Evolutionary conservation across 2,329 filamentous ascomycete genomes (phyloP).

Genomic region (Zasmidium angulare): DNA sequence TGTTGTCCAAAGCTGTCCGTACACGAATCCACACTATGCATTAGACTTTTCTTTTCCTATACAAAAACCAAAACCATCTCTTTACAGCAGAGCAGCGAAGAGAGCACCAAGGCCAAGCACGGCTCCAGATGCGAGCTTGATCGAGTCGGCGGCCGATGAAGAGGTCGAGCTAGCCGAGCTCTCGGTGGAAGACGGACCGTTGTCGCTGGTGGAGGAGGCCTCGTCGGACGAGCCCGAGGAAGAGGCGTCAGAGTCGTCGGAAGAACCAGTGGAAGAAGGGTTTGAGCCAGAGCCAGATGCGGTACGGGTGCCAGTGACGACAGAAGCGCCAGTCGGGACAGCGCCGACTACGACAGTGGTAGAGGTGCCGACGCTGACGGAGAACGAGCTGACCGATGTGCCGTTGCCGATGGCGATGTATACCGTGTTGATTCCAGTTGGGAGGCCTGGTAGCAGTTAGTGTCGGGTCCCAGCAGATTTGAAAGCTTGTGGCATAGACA

Average conservation of each 20-base stretch:
- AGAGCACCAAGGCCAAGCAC: conserved; percentile 39
- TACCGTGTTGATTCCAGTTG: conserved; percentile 34
- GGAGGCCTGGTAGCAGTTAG: conserved; percentile 36
- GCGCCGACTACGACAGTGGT: conserved; percentile 33
- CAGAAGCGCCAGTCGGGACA: conserved; percentile 14
- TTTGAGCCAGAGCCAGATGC: conserved; percentile 7
- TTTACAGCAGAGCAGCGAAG: conserved; percentile 38
- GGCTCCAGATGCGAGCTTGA: conserved; percentile 35
- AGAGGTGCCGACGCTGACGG: conserved; percentile 33
- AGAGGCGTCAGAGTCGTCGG: conserved; percentile 1
- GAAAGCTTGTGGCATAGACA: not conserved
- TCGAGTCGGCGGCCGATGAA: conserved; percentile 26
- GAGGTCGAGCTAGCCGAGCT: conserved; percentile 17
- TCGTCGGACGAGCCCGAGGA: conserved; percentile 7
- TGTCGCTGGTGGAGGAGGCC: conserved; percentile 14
- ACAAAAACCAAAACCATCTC: conserved; percentile 1
- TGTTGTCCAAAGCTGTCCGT: not conserved
- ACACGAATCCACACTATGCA: conserved; percentile 5
- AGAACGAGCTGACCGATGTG: conserved; percentile 33
- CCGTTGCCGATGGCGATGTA: conserved; percentile 27
- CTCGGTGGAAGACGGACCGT: conserved; percentile 25
- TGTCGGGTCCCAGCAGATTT: not conserved
- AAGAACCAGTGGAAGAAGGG: conserved; percentile 4
- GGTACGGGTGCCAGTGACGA: conserved; percentile 10
- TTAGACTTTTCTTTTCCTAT: conserved; percentile 5